Conservation (phyloP, 129 eudicot genomes). For the Lonicera japonica region DNA sequence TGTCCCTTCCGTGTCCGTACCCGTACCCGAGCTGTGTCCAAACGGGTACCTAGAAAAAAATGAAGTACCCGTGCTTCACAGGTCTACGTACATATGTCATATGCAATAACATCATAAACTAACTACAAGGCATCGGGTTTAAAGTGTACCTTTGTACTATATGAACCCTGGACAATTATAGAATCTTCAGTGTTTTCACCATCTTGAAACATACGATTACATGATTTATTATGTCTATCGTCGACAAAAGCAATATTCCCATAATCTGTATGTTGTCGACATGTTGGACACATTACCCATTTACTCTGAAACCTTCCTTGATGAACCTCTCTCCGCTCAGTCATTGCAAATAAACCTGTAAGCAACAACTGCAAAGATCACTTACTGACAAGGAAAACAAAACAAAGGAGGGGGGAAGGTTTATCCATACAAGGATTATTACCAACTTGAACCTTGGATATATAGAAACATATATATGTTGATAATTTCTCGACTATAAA, state of each 20-base stretch:
- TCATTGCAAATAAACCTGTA: conserved; percentile 82
- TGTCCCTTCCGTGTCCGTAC: too few relatives aligned
- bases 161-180: conserved; percentile 75
- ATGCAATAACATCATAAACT: neutral
- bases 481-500: neutral
- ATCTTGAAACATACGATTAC: conserved; percentile 17
- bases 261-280: conserved; percentile 71
- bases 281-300: conserved; percentile 93
- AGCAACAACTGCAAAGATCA: too few relatives aligned
- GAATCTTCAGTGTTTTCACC: conserved; percentile 49
- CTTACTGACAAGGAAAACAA: too few relatives aligned
- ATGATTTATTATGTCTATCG: conserved; percentile 36
- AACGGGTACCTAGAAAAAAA: too few relatives aligned
- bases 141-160: conserved; percentile 78
- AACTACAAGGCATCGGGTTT: neutral
- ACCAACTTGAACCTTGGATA: neutral
- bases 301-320: conserved; percentile 38
- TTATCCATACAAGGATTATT: conserved; percentile 3
- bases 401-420: neutral
- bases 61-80: neutral
- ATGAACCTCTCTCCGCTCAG: conserved; percentile 30
- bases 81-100: neutral
- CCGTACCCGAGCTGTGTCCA: too few relatives aligned
- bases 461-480: too few relatives aligned
- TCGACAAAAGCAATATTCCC: conserved; percentile 74